Base-by-base conservation (phyloP, 495 filamentous ascomycete species). In the Penicillium malachiteum region DNA sequence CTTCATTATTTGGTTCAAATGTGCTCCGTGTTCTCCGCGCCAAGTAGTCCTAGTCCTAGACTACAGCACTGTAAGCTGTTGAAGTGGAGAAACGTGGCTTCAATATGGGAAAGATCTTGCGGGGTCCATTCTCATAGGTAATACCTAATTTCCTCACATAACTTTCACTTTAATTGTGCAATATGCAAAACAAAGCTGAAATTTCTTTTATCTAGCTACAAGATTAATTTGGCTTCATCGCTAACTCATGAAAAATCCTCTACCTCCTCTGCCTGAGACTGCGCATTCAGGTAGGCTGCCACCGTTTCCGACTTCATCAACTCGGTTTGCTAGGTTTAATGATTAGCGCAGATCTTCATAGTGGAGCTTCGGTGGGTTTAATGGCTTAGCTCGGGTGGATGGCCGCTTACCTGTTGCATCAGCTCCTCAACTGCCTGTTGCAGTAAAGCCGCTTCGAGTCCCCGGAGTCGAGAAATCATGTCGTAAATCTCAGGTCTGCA, bases 371-470 rank as follows among this genome's bases (percentile, higher is more conserved):
- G 43, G 21, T 13, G 34, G 16, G 17, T 17, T 21, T 13, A 34
- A 31, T 3, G 26, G 13, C 1, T 49, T 7, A 6, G 34, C 8
- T n/a, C 33, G 17, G 31, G 31, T 8, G 14, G 47, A 37, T 16
- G 9, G 13, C n/a, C 11, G 26, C 70, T 74, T 76, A 91, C 89
- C 84, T 89, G 74, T 34, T 78, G 67, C 55, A 84, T 81, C 31
- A 93, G 72, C 33, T 75, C 65, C 35, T 76, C 62, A 37, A 81
- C 71, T 6, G 75, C 80, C 50, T 64, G 71, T 58, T 84, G 71
- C 48, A 95, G 63, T 41, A 92, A 61, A 4, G 63, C 67, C 8
- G 60, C 69, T 63, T 95, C 90, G 18, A 88, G 63, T 6, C 70
- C 70, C 49, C 85, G 76, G 32, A 92, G 71, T 41, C 71, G 73